Percentiles rank a stretch among this genome's conserved stretches.
phyloP scores from a whole-genome alignment of 495 filamentous ascomycete species.

The Penicillium verhagenii region DNA sequence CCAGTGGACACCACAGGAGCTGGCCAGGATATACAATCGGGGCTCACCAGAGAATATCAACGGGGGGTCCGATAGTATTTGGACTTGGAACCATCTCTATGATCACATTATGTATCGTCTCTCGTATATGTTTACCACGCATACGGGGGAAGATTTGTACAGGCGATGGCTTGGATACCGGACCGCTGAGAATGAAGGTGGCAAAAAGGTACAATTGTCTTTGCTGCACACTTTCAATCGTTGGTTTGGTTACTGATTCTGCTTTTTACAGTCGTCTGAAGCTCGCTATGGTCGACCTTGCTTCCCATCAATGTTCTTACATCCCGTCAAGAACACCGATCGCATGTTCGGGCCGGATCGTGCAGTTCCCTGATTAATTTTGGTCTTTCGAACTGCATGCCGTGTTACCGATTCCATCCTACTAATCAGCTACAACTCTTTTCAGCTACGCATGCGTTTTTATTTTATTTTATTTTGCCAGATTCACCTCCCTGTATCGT shows the following conservation, averaged over 20 bases:
- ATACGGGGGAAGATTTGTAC: constrained; percentile 25
- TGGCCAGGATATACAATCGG: constrained; percentile 24
- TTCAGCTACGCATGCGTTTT: too few relatives aligned
- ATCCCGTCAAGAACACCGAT: constrained; percentile 24
- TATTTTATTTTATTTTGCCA: too few relatives aligned
- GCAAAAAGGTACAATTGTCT: constrained; percentile 19
- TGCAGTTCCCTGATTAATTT: constrained; percentile 16
- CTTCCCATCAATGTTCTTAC: constrained; percentile 28
- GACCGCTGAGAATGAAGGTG: constrained; percentile 23
- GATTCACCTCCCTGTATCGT: too few relatives aligned
- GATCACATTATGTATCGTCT: constrained; percentile 30
- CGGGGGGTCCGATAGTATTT: constrained; percentile 21
- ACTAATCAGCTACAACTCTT: neutral
- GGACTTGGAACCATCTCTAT: constrained; percentile 23
- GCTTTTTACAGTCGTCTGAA: constrained; percentile 9
- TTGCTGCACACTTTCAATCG: neutral
- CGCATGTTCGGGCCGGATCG: constrained; percentile 15
- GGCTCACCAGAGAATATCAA: constrained; percentile 26
- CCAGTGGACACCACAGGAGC: constrained; percentile 20
- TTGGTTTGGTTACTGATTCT: neutral
- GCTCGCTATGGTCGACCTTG: constrained; percentile 24
- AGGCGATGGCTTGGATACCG: constrained; percentile 25
- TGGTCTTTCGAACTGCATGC: neutral
- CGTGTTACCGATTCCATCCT: neutral
- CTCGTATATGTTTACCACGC: constrained; percentile 31